Conservation (phyloP, 192 early-diverging fungal genomes). For the Backusella tarrabulga region DNA sequence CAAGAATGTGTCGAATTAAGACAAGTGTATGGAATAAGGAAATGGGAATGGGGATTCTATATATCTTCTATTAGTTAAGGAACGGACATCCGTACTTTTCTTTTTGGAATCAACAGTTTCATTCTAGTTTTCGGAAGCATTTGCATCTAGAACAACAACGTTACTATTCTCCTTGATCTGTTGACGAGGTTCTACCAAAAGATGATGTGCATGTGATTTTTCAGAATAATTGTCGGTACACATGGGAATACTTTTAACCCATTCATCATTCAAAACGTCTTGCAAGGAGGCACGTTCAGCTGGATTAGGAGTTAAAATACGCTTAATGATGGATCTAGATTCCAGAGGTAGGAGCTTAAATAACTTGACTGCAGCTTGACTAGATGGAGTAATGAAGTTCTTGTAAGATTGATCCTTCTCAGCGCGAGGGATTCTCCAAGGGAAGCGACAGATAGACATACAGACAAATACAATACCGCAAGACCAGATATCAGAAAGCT, state of each 20-base stretch:
- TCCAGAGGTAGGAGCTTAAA: conserved; percentile 60
- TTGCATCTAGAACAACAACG: conserved; percentile 15
- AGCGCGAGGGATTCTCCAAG: conserved; percentile 61
- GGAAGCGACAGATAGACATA: conserved; percentile 72
- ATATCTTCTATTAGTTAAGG: neutral
- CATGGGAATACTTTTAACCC: conserved; percentile 66
- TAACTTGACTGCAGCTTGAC: conserved; percentile 46
- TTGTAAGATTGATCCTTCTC: conserved; percentile 61
- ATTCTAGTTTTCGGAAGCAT: neutral
- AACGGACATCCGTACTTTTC: neutral
- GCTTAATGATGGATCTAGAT: conserved; percentile 56
- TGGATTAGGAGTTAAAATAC: conserved; percentile 63
- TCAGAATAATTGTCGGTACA: conserved; percentile 34
- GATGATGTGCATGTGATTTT: conserved; percentile 30
- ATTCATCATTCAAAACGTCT: conserved; percentile 70
- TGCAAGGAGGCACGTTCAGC: conserved; percentile 59
- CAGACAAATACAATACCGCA: conserved; percentile 87
- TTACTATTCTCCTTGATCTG: conserved; percentile 16
- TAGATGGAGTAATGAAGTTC: conserved; percentile 43
- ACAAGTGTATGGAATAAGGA: neutral
- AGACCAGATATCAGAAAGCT: conserved; percentile 88
- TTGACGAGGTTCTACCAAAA: conserved; percentile 22
- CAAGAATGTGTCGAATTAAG: neutral
- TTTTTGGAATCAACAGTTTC: neutral
- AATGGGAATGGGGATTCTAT: neutral